Conservation (phyloP, 192 early-diverging fungal species). For the Oehlia diaphana region DNA sequence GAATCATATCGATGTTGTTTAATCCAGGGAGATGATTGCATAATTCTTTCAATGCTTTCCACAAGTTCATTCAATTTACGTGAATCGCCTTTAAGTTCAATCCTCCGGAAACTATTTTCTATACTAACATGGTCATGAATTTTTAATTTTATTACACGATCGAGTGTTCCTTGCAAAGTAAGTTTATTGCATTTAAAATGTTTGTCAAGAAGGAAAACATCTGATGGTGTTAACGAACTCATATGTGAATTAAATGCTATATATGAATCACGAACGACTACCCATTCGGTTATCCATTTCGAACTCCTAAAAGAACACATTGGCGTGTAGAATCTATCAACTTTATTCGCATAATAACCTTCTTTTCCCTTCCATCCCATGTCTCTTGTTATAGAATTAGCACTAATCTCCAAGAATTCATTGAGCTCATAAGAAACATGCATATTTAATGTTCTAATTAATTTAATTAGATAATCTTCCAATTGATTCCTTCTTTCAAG, state of each 20-base stretch:
- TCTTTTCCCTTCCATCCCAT: conserved; percentile 88
- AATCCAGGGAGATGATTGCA: conserved; percentile 63
- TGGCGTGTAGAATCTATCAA: conserved; percentile 51
- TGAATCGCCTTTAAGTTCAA: conserved; percentile 69
- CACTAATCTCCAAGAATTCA: conserved; percentile 75
- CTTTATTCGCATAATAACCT: conserved; percentile 66
- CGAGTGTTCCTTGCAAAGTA: conserved; percentile 20
- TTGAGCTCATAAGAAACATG: conserved; percentile 68
- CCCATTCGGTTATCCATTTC: conserved; percentile 67
- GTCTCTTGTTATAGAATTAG: conserved; percentile 70
- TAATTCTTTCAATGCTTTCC: conserved; percentile 58
- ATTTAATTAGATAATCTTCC: conserved; percentile 58
- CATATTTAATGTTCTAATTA: conserved; percentile 61
- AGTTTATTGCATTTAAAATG: conserved; percentile 34
- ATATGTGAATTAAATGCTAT: conserved; percentile 54
- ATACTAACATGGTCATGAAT: conserved; percentile 59
- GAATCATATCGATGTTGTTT: conserved; percentile 64
- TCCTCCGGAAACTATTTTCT: conserved; percentile 57
- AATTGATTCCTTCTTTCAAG: conserved; percentile 57
- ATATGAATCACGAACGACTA: conserved; percentile 76
- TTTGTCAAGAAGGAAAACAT: conserved; percentile 55
- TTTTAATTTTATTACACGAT: conserved; percentile 53
- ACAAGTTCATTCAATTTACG: conserved; percentile 71
- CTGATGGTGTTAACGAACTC: conserved; percentile 40
- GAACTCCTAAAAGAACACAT: conserved; percentile 38